Conservation (phyloP, 495 filamentous ascomycete genomes). For the Hypoxylon fuscum region DNA sequence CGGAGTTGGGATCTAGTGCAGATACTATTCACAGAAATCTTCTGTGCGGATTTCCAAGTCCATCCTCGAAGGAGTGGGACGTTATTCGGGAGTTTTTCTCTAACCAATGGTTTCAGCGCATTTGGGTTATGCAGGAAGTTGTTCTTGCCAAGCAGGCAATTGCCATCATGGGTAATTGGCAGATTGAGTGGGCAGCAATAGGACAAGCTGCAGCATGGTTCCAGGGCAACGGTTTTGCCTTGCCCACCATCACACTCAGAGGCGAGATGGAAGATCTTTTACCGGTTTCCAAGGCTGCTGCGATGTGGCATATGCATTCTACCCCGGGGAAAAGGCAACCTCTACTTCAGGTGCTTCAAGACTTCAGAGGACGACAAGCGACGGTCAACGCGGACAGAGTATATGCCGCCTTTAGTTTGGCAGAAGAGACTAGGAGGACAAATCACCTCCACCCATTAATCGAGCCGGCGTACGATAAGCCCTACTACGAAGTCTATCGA, state of each 20-base stretch:
- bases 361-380: constrained; percentile 25
- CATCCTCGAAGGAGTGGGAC: constrained; percentile 17
- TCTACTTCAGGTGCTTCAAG: constrained; percentile 25
- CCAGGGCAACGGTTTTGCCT: constrained; percentile 22
- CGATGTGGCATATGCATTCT: constrained; percentile 25
- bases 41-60: constrained; percentile 20
- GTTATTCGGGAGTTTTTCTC: constrained; percentile 19
- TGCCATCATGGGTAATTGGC: constrained; percentile 29
- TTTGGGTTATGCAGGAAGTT: constrained; percentile 39
- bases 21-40: constrained; percentile 18
- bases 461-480: constrained; percentile 24
- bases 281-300: constrained; percentile 19
- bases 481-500: constrained; percentile 13
- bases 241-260: constrained; percentile 10
- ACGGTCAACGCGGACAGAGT: constrained; percentile 28
- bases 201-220: constrained; percentile 29
- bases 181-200: constrained; percentile 24
- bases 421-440: constrained; percentile 23
- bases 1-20: constrained; percentile 11
- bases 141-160: constrained; percentile 24
- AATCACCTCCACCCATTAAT: constrained; percentile 24
- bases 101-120: constrained; percentile 32
- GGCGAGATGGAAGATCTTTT: constrained; percentile 23
- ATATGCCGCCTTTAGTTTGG: constrained; percentile 32
- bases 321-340: constrained; percentile 20